Conservation (phyloP, 352 stramenopile genomes). For the Pythium apleroticum region DNA sequence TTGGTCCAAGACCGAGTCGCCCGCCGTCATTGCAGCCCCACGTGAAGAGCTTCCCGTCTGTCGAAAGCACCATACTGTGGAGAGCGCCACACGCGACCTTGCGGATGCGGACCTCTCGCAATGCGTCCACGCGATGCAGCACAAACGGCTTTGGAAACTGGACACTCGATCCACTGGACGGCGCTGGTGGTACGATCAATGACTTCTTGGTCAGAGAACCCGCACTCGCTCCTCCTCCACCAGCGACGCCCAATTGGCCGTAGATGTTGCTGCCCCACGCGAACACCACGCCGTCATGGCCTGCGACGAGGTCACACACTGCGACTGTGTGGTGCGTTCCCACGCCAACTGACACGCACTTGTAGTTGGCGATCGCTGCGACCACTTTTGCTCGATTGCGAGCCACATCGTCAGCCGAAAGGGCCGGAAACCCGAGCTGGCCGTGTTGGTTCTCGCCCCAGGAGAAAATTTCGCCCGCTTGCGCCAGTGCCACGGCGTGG, state of each 20-base stretch:
- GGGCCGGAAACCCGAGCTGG: constrained; percentile 52
- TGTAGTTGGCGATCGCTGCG: constrained; percentile 56
- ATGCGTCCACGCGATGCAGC: constrained; percentile 52
- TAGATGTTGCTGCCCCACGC: constrained; percentile 78
- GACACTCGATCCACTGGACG: neutral
- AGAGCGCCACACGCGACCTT: constrained; percentile 91
- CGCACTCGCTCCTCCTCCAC: neutral
- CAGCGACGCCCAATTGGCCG: constrained; percentile 49
- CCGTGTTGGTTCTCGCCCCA: constrained; percentile 95
- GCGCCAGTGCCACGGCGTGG: constrained; percentile 72
- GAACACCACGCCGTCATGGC: constrained; percentile 64
- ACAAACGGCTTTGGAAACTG: constrained; percentile 57
- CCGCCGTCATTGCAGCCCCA: constrained; percentile 94
- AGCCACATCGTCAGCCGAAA: constrained; percentile 47
- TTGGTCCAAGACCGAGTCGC: constrained; percentile 36
- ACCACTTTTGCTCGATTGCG: constrained; percentile 56
- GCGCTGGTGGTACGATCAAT: neutral
- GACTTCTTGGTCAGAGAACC: constrained; percentile 10
- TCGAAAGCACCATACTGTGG: constrained; percentile 87
- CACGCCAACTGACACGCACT: constrained; percentile 51
- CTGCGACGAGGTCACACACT: constrained; percentile 66
- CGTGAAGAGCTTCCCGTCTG: constrained; percentile 87
- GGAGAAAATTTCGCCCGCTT: constrained; percentile 89
- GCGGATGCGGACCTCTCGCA: constrained; percentile 48
- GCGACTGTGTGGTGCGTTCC: constrained; percentile 64